phyloP scores from a whole-genome alignment of 179 eudicot species.

The Nepenthes alata region DNA sequence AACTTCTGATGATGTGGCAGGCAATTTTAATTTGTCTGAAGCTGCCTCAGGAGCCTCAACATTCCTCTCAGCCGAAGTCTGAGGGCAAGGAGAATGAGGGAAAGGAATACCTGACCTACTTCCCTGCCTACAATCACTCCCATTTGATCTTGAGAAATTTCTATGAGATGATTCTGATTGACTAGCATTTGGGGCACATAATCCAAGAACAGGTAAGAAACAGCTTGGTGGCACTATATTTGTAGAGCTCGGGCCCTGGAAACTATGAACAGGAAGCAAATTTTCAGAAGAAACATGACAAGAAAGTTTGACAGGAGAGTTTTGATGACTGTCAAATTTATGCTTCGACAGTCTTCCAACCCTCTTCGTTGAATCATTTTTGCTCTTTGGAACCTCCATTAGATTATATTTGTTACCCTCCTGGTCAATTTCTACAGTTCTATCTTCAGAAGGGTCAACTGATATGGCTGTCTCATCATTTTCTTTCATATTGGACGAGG shows the following conservation, averaged over 20 bases:
- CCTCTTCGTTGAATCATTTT: slow-evolving; percentile 20
- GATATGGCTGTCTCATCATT: slow-evolving; percentile 14
- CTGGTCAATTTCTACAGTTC: slow-evolving; percentile 16
- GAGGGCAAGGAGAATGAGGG: slow-evolving; percentile 26
- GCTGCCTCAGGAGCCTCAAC: slow-evolving; percentile 23
- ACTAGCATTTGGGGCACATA: slow-evolving; percentile 90
- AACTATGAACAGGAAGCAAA: slow-evolving; percentile 17
- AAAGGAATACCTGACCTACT: slow-evolving; percentile 39
- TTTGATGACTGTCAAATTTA: slow-evolving; percentile 17
- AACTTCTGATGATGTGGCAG: slow-evolving; percentile 31
- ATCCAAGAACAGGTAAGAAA: slow-evolving; percentile 65
- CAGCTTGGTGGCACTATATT: slow-evolving; percentile 18
- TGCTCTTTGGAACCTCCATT: slow-evolving; percentile 19
- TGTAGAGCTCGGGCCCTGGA: slow-evolving; percentile 17
- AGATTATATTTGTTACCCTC: slow-evolving; percentile 23
- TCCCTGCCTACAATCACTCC: slow-evolving; percentile 37
- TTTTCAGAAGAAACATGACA: slow-evolving; percentile 18
- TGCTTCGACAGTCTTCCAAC: slow-evolving; percentile 27
- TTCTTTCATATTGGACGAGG: slow-evolving; percentile 15
- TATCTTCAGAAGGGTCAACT: slow-evolving; percentile 27
- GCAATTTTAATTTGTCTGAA: slow-evolving; percentile 22
- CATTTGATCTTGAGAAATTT: slow-evolving; percentile 29
- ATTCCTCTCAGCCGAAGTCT: slow-evolving; percentile 27
- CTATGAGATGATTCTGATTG: slow-evolving; percentile 42
- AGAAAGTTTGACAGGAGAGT: slow-evolving; percentile 16